phyloP scores from a whole-genome alignment of 2,329 filamentous ascomycete genomes.

The Ophiostoma quercus region DNA sequence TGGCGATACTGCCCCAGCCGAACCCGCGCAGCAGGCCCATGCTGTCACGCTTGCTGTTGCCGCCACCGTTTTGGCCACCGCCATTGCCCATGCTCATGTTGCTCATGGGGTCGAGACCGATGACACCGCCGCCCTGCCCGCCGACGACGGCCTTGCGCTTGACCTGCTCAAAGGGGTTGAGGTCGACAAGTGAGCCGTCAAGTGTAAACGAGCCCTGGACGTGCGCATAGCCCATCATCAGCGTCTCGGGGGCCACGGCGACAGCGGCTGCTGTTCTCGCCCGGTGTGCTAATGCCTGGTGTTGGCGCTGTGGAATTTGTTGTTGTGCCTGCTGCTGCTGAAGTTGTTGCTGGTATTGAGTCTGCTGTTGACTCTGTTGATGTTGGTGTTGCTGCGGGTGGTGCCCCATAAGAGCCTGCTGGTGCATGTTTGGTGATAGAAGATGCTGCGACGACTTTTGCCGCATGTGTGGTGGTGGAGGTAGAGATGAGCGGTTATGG shows the following conservation, averaged over 20 bases:
- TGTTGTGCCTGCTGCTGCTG: slow-evolving; percentile 29
- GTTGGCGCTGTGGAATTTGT: slow-evolving; percentile 30
- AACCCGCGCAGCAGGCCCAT: slow-evolving; percentile 68
- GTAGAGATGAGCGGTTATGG: background rate
- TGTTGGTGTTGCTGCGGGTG: background rate
- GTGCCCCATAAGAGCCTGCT: background rate
- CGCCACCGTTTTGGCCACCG: background rate
- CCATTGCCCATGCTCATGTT: background rate
- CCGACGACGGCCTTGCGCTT: slow-evolving; percentile 90
- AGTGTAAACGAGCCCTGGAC: slow-evolving; percentile 86
- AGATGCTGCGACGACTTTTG: slow-evolving; percentile 37
- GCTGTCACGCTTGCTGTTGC: slow-evolving; percentile 50
- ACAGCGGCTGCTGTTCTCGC: slow-evolving; percentile 18
- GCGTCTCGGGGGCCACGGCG: slow-evolving; percentile 57
- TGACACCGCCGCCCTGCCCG: slow-evolving; percentile 78
- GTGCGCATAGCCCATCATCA: slow-evolving; percentile 98
- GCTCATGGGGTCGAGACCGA: slow-evolving; percentile 61
- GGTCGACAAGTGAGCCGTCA: slow-evolving; percentile 85
- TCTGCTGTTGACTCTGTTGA: slow-evolving; percentile 17
- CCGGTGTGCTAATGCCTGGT: slow-evolving; percentile 37
- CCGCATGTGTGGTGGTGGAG: slow-evolving; percentile 42
- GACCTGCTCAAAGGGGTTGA: slow-evolving; percentile 87
- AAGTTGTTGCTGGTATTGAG: slow-evolving; percentile 28
- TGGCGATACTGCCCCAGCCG: slow-evolving; percentile 83
- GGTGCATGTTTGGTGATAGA: slow-evolving; percentile 20